phyloP scores from a whole-genome alignment of 225 moss, liverwort and hornwort genomes.

The Takakia lepidozioides region DNA sequence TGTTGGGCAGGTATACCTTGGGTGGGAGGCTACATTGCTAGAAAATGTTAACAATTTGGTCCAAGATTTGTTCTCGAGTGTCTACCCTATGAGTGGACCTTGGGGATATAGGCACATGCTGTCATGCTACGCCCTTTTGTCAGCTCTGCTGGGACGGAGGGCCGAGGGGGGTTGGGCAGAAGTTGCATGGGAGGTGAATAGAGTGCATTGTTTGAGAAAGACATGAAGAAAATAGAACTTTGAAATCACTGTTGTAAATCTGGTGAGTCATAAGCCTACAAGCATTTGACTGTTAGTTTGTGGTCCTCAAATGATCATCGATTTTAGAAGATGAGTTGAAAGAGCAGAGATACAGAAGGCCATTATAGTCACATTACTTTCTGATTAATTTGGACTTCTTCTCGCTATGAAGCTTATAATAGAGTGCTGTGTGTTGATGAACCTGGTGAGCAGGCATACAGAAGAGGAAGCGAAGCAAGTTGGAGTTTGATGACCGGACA shows the following conservation, averaged over 20 bases:
- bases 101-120: too few relatives aligned
- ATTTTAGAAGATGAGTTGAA: not conserved
- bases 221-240: too few relatives aligned
- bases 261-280: not conserved
- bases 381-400: not conserved
- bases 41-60: too few relatives aligned
- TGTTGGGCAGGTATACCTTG: too few relatives aligned
- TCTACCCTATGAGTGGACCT: too few relatives aligned
- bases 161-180: not conserved
- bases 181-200: not conserved
- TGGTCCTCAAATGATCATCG: not conserved
- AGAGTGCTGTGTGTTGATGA: too few relatives aligned
- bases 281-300: not conserved
- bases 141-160: too few relatives aligned
- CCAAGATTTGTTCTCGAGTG: too few relatives aligned
- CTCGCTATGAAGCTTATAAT: not conserved
- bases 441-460: constrained; percentile 42
- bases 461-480: constrained; percentile 85
- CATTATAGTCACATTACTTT: not conserved
- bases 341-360: not conserved
- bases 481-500: constrained; percentile 38
- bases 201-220: too few relatives aligned
- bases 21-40: too few relatives aligned
- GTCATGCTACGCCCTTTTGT: too few relatives aligned
- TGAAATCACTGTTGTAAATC: not conserved